phyloP scores from a whole-genome alignment of 345 rosid species.

The Limnanthes douglasii region DNA sequence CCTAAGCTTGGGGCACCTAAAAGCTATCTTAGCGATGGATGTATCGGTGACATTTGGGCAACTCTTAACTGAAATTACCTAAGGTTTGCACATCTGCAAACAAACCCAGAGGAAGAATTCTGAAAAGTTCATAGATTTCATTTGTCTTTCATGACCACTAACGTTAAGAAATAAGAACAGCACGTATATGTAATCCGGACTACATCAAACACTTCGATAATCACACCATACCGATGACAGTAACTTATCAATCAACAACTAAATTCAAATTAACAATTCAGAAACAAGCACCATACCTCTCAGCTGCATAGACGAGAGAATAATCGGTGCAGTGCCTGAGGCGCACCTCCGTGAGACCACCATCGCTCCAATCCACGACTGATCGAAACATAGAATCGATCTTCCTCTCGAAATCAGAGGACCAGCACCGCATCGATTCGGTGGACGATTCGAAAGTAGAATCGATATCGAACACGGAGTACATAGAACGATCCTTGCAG shows the following conservation, averaged over 20 bases:
- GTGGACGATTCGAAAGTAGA: constrained; percentile 30
- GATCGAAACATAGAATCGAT: constrained; percentile 62
- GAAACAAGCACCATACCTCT: constrained; percentile 29
- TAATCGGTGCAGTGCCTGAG: constrained; percentile 76
- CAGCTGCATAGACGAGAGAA: constrained; percentile 39
- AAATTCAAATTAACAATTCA: too few species aligned
- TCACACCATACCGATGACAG: too few species aligned
- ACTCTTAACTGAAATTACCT: constrained; percentile 51
- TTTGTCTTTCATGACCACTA: too few species aligned
- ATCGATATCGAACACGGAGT: constrained; percentile 52
- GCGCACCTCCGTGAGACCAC: constrained; percentile 36
- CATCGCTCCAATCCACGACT: constrained; percentile 48
- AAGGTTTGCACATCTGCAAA: constrained; percentile 49
- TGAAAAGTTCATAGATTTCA: too few species aligned
- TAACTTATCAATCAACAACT: background rate
- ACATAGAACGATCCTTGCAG: constrained; percentile 51
- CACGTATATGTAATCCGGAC: too few species aligned
- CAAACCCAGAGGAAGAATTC: constrained; percentile 1
- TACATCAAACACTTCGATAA: too few species aligned
- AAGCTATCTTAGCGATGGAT: constrained; percentile 46
- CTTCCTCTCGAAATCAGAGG: constrained; percentile 44
- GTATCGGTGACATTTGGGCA: constrained; percentile 53
- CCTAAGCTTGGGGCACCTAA: constrained; percentile 31
- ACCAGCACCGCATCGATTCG: constrained; percentile 49
- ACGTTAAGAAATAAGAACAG: too few species aligned